Base-by-base conservation (phyloP, 129 eudicot genomes). In the Chrysanthemum makinoi region DNA sequence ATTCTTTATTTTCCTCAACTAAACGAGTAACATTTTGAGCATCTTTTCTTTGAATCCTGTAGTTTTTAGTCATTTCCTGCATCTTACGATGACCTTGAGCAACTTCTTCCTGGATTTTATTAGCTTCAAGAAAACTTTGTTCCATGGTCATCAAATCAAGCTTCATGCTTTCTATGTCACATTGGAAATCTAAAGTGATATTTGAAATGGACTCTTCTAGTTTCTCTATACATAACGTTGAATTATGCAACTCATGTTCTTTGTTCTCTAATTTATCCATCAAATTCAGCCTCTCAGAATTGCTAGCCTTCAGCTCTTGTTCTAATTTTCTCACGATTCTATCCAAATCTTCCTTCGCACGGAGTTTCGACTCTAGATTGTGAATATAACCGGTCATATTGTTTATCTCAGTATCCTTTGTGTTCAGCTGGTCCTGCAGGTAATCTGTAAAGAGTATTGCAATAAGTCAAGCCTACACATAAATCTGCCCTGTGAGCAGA, bases 131-230 rank as follows among this genome's bases (percentile, higher is more conserved):
- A 72, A 68, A 86, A 59, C 83, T 85, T 70, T 75, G 86, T 82
- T 89, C 92, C 65, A 89, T 76, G 72, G 90, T 74, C 84, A 73
- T 75, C 52, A 86, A 78, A 56, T 93, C 98, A 51, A 93, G 86
- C 82, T 83, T 87, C 82, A 80, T 81, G 88, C 96, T 85, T 85
- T 89, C 98, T 60, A 89, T 82, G 80, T 93, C 98, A 69, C 98
- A 93, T 79, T 89, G 92, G 80, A 82, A 87, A 46, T 93, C 98
- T 56, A 93, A 71, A 70, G 79, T 82, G 73, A 83, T 47, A 28
- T 88, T 81, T 12, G 96, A 80, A 52, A 88, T 60, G 12, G 90
- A 83, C 56, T 88, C 96, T 80, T 91, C 96, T 56, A 91, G 75
- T 49, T 85, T 82, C 69, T 86, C 85, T 47, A 91, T 74, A 43